Percentiles rank a stretch among this genome's conserved stretches.
phyloP scores from a whole-genome alignment of 1,284 basidiomycete genomes.

The Ceratobasidium sp. region DNA sequence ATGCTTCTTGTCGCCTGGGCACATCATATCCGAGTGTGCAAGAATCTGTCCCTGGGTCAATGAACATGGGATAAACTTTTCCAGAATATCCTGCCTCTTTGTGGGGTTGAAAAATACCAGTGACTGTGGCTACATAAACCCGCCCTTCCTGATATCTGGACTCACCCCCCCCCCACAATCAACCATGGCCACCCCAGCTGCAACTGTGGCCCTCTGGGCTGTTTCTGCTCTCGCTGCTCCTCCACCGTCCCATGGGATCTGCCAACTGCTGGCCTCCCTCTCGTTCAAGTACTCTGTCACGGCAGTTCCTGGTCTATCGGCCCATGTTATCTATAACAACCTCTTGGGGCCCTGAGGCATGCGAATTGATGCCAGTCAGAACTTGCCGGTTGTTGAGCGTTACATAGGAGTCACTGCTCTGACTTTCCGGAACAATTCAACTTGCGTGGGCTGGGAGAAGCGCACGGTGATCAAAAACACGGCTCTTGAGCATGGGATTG shows the following conservation, averaged over 20 bases:
- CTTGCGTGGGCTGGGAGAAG: constrained; percentile 56
- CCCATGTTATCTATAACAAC: constrained; percentile 57
- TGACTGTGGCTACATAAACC: no score
- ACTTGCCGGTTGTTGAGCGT: constrained; percentile 60
- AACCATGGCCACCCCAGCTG: background rate
- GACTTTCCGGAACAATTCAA: constrained; percentile 44
- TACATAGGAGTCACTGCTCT: constrained; percentile 59
- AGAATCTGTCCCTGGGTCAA: no score
- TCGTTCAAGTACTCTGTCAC: constrained; percentile 7
- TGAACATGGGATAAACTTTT: no score
- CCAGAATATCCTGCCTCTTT: no score
- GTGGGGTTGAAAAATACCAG: no score
- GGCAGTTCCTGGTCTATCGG: constrained; percentile 54
- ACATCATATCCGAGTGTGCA: no score
- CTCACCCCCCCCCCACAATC: no score
- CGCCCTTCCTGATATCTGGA: no score
- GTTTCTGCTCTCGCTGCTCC: constrained; percentile 4
- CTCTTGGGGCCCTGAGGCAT: constrained; percentile 58
- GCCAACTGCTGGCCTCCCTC: constrained; percentile 15
- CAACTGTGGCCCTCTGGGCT: background rate
- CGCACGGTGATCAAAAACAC: constrained; percentile 56
- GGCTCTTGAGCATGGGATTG: constrained; percentile 59
- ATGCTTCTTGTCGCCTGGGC: no score
- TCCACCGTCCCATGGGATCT: constrained; percentile 13
- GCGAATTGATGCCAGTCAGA: constrained; percentile 55